Conservation (phyloP, 306 rosid genomes). For the Cicer arietinum region DNA sequence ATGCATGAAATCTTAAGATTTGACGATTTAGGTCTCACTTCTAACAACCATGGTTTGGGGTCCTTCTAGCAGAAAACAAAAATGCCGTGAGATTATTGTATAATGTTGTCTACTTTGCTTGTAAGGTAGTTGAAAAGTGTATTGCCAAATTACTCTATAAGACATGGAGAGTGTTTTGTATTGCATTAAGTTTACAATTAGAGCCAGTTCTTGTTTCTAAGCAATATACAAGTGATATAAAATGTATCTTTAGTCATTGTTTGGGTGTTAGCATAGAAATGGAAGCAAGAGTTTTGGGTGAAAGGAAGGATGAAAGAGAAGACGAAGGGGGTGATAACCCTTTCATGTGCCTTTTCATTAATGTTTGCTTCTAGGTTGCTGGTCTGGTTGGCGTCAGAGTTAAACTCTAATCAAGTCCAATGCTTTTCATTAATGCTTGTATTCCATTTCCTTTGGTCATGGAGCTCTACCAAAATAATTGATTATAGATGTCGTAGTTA, state of each 20-base stretch:
- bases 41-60: background rate
- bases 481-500: background rate
- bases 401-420: background rate
- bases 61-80: background rate
- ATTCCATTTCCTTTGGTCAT: constrained; percentile 7
- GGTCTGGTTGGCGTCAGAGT: constrained; percentile 20
- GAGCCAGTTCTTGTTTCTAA: constrained; percentile 4
- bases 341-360: constrained; percentile 13
- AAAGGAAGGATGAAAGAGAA: background rate
- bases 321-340: background rate
- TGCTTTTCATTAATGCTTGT: background rate
- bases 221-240: constrained; percentile 14
- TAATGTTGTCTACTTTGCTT: background rate
- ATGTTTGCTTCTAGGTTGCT: constrained; percentile 24
- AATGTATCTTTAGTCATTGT: background rate
- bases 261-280: background rate
- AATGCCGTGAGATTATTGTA: background rate
- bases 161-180: background rate
- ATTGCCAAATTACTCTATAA: constrained; percentile 1
- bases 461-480: constrained; percentile 16
- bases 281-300: too few relatives aligned
- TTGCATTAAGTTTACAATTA: background rate
- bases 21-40: background rate
- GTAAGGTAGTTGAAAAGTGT: constrained; percentile 18
- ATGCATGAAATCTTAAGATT: background rate